phyloP scores from a whole-genome alignment of 1,139 yeast species.

The Pichia sp. region DNA sequence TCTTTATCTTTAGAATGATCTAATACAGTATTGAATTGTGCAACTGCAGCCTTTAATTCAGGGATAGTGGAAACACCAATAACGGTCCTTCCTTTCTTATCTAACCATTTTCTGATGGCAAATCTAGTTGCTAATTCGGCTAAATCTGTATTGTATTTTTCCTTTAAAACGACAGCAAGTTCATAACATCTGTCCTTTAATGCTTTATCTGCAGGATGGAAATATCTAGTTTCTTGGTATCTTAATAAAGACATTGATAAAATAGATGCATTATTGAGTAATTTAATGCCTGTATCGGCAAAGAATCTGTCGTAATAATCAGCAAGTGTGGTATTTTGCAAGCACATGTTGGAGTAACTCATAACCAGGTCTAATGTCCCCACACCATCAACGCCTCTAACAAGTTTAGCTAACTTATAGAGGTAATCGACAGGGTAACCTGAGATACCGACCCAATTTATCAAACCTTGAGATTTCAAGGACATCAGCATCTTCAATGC shows the following conservation, averaged over 20 bases:
- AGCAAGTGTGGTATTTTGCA: conserved; percentile 68
- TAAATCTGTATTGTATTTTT: conserved; percentile 50
- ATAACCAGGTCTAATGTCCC: conserved; percentile 70
- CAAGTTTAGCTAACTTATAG: conserved; percentile 44
- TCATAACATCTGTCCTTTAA: conserved; percentile 53
- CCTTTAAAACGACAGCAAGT: conserved; percentile 47
- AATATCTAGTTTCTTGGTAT: conserved; percentile 60
- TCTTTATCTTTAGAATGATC: conserved; percentile 34
- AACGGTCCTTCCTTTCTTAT: conserved; percentile 55
- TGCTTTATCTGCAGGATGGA: conserved; percentile 79
- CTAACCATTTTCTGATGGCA: conserved; percentile 62
- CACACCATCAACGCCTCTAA: conserved; percentile 35
- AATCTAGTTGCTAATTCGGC: conserved; percentile 82
- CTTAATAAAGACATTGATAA: conserved; percentile 85
- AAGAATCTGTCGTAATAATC: conserved; percentile 50
- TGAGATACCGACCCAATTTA: conserved; percentile 71
- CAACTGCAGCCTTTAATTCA: conserved; percentile 66
- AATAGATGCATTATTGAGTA: conserved; percentile 77
- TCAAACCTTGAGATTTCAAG: conserved; percentile 63
- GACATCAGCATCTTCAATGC: conserved; percentile 61
- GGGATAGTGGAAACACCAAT: conserved; percentile 65
- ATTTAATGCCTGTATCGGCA: conserved; percentile 51
- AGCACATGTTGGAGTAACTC: conserved; percentile 79
- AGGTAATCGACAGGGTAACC: conserved; percentile 84
- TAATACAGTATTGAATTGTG: conserved; percentile 52